Percentiles rank a stretch among this genome's conserved stretches.
phyloP scores from a whole-genome alignment of 192 early-diverging fungal genomes.

The Backusella australiensis region DNA sequence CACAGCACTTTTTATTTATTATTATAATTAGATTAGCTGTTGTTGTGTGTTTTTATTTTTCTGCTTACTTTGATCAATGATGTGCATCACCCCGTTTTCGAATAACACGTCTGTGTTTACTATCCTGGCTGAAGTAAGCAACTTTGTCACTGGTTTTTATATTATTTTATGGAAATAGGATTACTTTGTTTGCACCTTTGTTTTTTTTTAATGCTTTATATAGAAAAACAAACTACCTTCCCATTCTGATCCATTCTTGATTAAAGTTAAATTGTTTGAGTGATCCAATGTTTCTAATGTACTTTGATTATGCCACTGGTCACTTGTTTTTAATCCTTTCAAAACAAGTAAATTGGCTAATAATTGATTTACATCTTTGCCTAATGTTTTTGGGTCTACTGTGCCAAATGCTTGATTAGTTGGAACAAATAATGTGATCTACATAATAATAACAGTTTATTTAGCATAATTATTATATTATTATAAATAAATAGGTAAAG shows the following conservation, averaged over 20 bases:
- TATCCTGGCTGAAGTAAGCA: neutral
- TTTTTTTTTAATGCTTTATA: neutral
- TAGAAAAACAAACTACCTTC: constrained; percentile 1
- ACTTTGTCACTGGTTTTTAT: constrained; percentile 2
- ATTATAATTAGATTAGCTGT: neutral
- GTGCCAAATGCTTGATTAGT: neutral
- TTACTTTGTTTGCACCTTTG: neutral
- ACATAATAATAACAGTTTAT: neutral
- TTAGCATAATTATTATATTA: neutral
- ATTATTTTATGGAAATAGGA: neutral
- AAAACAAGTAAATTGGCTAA: constrained; percentile 5
- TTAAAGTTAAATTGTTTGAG: neutral
- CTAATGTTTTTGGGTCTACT: neutral
- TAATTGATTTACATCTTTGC: neutral
- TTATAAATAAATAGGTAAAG: neutral
- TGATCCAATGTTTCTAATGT: neutral
- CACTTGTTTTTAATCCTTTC: neutral
- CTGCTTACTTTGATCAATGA: neutral
- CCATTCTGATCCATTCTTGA: neutral
- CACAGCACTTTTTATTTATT: neutral
- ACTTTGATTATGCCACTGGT: neutral
- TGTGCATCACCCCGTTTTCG: constrained; percentile 2
- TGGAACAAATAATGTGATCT: constrained; percentile 3
- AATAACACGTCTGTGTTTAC: neutral
- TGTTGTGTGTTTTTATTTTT: neutral